A percentile compares a stretch with the other conserved stretches of the same genome.
These are phyloP conservation scores for Blakeslea trispora DNA, from an alignment of 371 early-diverging fungal species.

Conservation along the genomic window DNA sequence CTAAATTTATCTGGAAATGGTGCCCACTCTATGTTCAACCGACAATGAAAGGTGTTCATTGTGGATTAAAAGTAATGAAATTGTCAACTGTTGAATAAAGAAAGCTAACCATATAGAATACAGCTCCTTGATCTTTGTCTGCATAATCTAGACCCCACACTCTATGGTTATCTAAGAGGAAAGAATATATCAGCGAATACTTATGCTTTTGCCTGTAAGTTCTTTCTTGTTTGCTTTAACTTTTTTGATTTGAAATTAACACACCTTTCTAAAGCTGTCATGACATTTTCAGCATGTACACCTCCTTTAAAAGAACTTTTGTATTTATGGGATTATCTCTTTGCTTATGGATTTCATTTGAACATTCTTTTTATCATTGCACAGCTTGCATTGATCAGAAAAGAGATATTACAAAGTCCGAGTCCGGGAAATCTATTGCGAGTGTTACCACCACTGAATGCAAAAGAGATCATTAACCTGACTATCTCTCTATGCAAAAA, in stretches of 20 bases:
- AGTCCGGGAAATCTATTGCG: conserved; percentile 83
- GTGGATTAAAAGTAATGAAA: conserved; percentile 74
- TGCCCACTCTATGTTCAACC: conserved; percentile 95
- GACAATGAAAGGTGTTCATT: conserved; percentile 88
- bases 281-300: conserved; percentile 90
- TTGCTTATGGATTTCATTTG: conserved; percentile 90
- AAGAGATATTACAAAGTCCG: conserved; percentile 64
- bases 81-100: background rate
- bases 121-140: conserved; percentile 85
- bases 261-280: conserved; percentile 66
- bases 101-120: conserved; percentile 6
- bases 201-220: conserved; percentile 88
- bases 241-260: no score
- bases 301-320: conserved; percentile 85
- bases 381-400: conserved; percentile 75
- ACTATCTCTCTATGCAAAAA: conserved; percentile 62
- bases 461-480: conserved; percentile 66
- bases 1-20: conserved; percentile 77
- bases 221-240: no score
- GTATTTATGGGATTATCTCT: conserved; percentile 89
- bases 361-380: conserved; percentile 90
- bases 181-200: conserved; percentile 77
- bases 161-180: conserved; percentile 72
- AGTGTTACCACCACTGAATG: conserved; percentile 77
- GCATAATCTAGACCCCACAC: conserved; percentile 68